Conservation (phyloP, 2,329 filamentous ascomycete species). For the Metarhizium album region DNA sequence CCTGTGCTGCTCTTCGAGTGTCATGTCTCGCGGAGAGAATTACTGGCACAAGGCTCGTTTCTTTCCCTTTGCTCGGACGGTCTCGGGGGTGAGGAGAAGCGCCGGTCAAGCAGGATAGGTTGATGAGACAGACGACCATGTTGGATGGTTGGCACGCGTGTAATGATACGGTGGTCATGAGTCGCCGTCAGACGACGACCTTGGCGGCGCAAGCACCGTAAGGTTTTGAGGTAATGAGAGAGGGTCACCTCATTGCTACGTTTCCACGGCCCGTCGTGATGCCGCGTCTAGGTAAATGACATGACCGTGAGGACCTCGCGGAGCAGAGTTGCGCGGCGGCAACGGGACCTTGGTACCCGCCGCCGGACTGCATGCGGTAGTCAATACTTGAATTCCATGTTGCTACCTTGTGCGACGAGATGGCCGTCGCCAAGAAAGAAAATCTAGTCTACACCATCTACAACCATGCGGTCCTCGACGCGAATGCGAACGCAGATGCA, state of each 20-base stretch:
- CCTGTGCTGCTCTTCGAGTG: neutral
- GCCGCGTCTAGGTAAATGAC: neutral
- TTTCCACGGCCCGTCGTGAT: neutral
- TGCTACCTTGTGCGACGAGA: neutral
- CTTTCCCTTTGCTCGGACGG: slow-evolving; percentile 11
- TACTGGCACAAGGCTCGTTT: slow-evolving; percentile 4
- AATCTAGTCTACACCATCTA: neutral
- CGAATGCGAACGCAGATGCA: neutral
- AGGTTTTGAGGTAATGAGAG: slow-evolving; percentile 27
- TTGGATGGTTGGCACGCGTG: slow-evolving; percentile 19
- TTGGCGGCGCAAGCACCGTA: slow-evolving; percentile 22
- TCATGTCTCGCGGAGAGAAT: neutral
- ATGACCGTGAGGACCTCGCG: too few relatives aligned
- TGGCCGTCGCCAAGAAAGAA: neutral
- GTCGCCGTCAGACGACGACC: slow-evolving; percentile 27
- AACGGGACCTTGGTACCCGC: too few relatives aligned
- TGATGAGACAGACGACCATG: slow-evolving; percentile 18
- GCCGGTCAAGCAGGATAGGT: slow-evolving; percentile 4
- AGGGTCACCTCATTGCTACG: slow-evolving; percentile 21
- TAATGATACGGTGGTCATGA: slow-evolving; percentile 11
- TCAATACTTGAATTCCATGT: neutral
- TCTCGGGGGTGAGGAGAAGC: slow-evolving; percentile 6
- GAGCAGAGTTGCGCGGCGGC: too few relatives aligned
- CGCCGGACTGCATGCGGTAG: too few relatives aligned
- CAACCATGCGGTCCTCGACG: neutral